Percentiles rank a stretch among this genome's conserved stretches.
Evolutionary conservation across 345 rosid genomes (phyloP).

Genomic region (Microthlaspi erraticum): DNA sequence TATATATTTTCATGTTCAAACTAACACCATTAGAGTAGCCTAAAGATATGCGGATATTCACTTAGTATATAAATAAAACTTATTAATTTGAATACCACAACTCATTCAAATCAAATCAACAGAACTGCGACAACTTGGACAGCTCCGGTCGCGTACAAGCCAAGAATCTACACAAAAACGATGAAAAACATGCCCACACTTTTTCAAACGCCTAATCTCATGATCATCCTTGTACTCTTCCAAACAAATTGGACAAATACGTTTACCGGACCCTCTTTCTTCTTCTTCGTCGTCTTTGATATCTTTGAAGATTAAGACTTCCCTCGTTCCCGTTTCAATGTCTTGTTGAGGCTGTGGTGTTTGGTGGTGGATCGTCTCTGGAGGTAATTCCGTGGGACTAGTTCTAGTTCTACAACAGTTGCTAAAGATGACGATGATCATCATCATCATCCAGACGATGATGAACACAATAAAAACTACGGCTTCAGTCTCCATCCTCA

Average conservation of each 20-base stretch:
- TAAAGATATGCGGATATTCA: too few relatives aligned
- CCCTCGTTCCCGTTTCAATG: conserved; percentile 26
- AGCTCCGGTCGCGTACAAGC: neutral
- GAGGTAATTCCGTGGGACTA: too few relatives aligned
- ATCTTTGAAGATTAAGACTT: conserved; percentile 30
- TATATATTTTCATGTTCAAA: too few relatives aligned
- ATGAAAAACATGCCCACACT: conserved; percentile 33
- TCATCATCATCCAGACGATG: too few relatives aligned
- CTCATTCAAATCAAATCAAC: too few relatives aligned
- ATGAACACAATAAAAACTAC: too few relatives aligned
- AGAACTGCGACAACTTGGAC: conserved; percentile 31
- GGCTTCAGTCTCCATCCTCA: too few relatives aligned
- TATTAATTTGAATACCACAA: too few relatives aligned
- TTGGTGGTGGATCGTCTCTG: neutral
- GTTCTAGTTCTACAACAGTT: too few relatives aligned
- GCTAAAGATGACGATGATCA: too few relatives aligned
- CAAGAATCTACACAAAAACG: conserved; percentile 26
- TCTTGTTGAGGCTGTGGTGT: conserved; percentile 23
- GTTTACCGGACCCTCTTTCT: conserved; percentile 6
- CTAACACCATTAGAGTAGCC: too few relatives aligned
- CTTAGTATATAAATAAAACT: too few relatives aligned
- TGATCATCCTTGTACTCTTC: conserved; percentile 34
- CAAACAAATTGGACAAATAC: conserved; percentile 27
- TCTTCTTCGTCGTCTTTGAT: conserved; percentile 2
- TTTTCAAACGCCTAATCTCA: conserved; percentile 12